Evolutionary conservation across 2,329 filamentous ascomycete species (phyloP), one percentile per base, ranked within the genome.

Genomic region (Cladosporium austrohemisphaericum): DNA sequence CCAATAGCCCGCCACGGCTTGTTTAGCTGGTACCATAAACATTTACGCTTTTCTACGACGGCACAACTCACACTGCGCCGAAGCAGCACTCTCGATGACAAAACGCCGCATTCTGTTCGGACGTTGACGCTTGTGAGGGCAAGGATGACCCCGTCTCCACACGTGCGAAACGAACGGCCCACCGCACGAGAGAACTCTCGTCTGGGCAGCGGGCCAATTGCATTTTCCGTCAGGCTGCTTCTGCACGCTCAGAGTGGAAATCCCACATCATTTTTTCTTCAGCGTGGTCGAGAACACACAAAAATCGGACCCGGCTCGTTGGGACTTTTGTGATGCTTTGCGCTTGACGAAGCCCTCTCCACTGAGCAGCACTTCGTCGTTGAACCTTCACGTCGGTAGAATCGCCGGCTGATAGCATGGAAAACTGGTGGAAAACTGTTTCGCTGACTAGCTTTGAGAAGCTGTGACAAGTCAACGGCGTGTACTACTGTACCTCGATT

Each of bases 121-220:
- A n/a, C n/a, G n/a, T n/a, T n/a, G n/a, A n/a, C n/a, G n/a, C n/a
- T n/a, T n/a, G 28, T 31, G 28, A 31, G 8, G 6, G 18, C 26
- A 33, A 11, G 28, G 18, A 22, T 18, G 25, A 20, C n/a, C 40
- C 22, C 40, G 26, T 18, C 29, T 35, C 20, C 31, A 45, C 41
- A 45, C 41, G 41, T 19, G 41, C 41, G 31, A 45, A 35, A 35
- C 41, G 31, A 26, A 18, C 29, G 31, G 41, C 29, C 29, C 31
- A 25, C 28, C 31, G 22, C 31, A 35, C 31, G 29, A 45, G 8
- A 16, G 6, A 33, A 45, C 28, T 45, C 41, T 35, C 19, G 11
- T 33, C 8, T 14, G 7, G n/a, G 6, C 28, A 9, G n/a, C 14
- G 13, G 32, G 13, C 44, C 44, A 47, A 47, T 47, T 6, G 16